Base-by-base conservation (phyloP, 1,284 basidiomycete genomes). In the Cystobasidium sp. region DNA sequence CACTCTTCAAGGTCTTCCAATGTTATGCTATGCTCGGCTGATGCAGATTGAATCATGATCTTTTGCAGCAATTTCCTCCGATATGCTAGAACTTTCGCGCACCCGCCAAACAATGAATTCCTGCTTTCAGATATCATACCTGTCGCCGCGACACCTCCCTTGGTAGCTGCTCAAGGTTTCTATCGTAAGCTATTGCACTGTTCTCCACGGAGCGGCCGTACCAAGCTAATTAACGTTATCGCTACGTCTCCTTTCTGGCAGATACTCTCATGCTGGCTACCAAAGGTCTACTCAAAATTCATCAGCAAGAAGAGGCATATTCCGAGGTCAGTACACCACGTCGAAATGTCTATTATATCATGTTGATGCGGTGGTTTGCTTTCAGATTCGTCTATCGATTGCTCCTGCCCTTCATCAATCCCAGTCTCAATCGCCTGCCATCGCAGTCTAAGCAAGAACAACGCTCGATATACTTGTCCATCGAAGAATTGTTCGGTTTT, bases 141-240 rank as follows among this genome's bases (percentile, higher is more conserved):
- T 65, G 75, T 79, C 0, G 73, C 77, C 0, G 68, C 71, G 16
- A 80, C 78, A 16, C 76, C 74, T 12, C 76, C 79, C 2, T 66
- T 64, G 0, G 78, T 81, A 3, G 82, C 82, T 5, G 81, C 82
- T 14, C 77, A 78, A 51, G 82, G 80, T 4, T 77, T 82, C 62
- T 82, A 81, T 62, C 62, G 66, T 68, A 37, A 44, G 66, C 8
- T 41, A 9, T 47, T 6, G 18, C n/a, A 20, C 31, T 1, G 31
- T 31, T 5, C 31, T 5, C 31, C 31, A 31, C 2, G 5, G 31
- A 31, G 31, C 1, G 31, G 2, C 31, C 5, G 1, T 31, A 31
- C 2, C 31, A 31, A 31, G 31, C 31, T 31, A 31, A 31, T 31
- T 31, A 5, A 5, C 31, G 31, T 31, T 5, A 51, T 51, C 20